A percentile compares a stretch with the other conserved stretches of the same genome.
phyloP scores from a whole-genome alignment of 306 rosid species.

The Cicer bijugum region DNA sequence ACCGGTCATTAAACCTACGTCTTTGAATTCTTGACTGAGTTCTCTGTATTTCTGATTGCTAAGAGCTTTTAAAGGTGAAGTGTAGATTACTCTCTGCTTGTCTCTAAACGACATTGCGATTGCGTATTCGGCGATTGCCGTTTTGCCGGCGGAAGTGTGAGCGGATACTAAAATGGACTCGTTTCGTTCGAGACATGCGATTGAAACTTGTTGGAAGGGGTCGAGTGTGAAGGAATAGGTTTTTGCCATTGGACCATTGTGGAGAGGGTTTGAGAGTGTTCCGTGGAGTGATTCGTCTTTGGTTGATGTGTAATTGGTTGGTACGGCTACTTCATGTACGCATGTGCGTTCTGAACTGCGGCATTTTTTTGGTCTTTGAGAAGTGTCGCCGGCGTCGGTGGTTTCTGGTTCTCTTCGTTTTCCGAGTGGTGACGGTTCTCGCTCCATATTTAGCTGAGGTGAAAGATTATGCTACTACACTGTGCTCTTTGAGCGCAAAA shows the following conservation, averaged over 20 bases:
- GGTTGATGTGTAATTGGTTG: conserved; percentile 58
- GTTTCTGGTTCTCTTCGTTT: conserved; percentile 56
- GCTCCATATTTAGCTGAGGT: conserved; percentile 41
- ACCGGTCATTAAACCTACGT: conserved; percentile 94
- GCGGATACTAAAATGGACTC: conserved; percentile 94
- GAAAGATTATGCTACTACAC: neutral
- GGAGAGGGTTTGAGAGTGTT: conserved; percentile 72
- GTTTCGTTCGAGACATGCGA: conserved; percentile 85
- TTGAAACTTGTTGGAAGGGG: conserved; percentile 86
- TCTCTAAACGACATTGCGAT: conserved; percentile 94
- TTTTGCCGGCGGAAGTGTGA: conserved; percentile 96
- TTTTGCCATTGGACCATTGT: conserved; percentile 70
- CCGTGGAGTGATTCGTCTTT: conserved; percentile 72
- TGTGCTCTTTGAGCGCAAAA: conserved; percentile 6
- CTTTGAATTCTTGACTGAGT: conserved; percentile 78
- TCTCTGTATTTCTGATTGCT: conserved; percentile 94
- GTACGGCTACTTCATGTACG: conserved; percentile 95
- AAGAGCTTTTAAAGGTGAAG: conserved; percentile 89
- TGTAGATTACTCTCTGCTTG: conserved; percentile 84
- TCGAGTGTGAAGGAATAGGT: conserved; percentile 75
- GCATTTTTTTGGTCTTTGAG: conserved; percentile 40
- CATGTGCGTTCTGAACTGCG: conserved; percentile 67
- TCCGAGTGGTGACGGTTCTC: conserved; percentile 54
- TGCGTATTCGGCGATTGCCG: conserved; percentile 96
- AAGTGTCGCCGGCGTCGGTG: neutral